Evolutionary conservation across 2,329 filamentous ascomycete genomes (phyloP).

Genomic region (Fusarium tjaetaba): DNA sequence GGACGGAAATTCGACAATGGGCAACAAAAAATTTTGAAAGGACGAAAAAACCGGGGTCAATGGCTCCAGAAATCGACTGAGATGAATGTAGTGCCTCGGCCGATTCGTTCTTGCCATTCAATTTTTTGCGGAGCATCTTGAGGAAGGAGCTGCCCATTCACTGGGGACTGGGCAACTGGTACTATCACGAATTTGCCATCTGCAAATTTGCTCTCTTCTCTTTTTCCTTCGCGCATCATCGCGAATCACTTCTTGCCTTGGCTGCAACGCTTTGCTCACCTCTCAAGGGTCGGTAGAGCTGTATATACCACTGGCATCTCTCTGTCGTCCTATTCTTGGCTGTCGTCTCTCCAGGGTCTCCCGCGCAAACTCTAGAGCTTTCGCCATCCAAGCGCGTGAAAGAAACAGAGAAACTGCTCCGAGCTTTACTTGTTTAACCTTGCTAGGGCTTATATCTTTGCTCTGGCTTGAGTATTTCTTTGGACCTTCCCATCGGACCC

Average conservation of each 20-base stretch:
- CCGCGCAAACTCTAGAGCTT: constrained; percentile 1
- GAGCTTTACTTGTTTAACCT: constrained; percentile 3
- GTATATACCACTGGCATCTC: constrained; percentile 5
- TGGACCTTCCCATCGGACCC: constrained; percentile 2
- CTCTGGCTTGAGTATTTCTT: constrained; percentile 1
- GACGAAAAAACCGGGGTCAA: constrained; percentile 28
- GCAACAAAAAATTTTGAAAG: neutral
- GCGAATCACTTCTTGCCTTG: constrained; percentile 4
- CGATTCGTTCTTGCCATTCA: constrained; percentile 31
- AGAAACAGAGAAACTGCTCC: constrained; percentile 2
- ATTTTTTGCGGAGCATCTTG: constrained; percentile 28
- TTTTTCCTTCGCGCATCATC: constrained; percentile 13
- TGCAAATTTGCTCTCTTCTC: constrained; percentile 29
- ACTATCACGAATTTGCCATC: constrained; percentile 35
- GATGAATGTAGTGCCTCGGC: constrained; percentile 22
- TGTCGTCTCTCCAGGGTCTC: neutral
- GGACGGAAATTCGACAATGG: constrained; percentile 12
- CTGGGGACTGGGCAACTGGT: neutral
- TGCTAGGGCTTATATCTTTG: constrained; percentile 13
- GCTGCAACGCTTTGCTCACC: constrained; percentile 10
- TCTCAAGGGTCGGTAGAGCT: constrained; percentile 17
- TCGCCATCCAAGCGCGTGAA: neutral
- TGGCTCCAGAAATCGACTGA: constrained; percentile 18
- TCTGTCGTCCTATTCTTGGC: neutral
- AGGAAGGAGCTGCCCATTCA: constrained; percentile 13